Conservation (phyloP, 1,284 basidiomycete species). For the Sanghuangporus sanghuang region DNA sequence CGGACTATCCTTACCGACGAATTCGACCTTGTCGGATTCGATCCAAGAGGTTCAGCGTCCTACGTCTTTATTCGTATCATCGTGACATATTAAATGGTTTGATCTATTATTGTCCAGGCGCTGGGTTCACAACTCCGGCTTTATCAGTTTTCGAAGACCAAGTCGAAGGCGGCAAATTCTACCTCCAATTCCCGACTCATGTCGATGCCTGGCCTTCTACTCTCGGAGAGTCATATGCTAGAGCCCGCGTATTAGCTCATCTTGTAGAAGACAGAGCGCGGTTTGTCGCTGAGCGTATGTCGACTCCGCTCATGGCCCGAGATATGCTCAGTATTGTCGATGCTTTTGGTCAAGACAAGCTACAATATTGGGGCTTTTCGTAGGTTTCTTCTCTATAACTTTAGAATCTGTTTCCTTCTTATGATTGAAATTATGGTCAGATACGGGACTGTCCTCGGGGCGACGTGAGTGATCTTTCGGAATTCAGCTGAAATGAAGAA, state of each 20-base stretch:
- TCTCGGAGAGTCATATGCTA: background rate
- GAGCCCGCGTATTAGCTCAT: background rate
- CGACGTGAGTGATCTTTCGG: constrained; percentile 18
- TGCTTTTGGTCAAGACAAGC: constrained; percentile 24
- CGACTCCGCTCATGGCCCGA: constrained; percentile 21
- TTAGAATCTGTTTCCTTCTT: too few relatives aligned
- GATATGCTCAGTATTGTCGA: constrained; percentile 27
- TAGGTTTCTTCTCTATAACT: constrained; percentile 4
- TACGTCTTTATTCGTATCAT: too few relatives aligned
- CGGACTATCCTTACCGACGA: constrained; percentile 24
- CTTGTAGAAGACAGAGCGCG: background rate
- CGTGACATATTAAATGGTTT: background rate
- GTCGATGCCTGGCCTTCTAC: constrained; percentile 4
- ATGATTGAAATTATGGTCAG: background rate
- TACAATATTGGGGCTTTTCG: constrained; percentile 28
- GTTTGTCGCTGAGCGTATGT: constrained; percentile 7
- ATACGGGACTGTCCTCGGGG: constrained; percentile 23
- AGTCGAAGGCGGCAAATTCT: constrained; percentile 7
- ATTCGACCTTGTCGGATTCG: constrained; percentile 31
- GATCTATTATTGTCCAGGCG: constrained; percentile 10
- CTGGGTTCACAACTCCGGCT: constrained; percentile 17
- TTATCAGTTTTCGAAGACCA: constrained; percentile 7
- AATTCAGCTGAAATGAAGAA: background rate
- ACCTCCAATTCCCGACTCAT: background rate
- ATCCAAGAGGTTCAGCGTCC: constrained; percentile 26